Evolutionary conservation across 139 green algal species (phyloP).

Genomic region (Yamagishiella unicocca): DNA sequence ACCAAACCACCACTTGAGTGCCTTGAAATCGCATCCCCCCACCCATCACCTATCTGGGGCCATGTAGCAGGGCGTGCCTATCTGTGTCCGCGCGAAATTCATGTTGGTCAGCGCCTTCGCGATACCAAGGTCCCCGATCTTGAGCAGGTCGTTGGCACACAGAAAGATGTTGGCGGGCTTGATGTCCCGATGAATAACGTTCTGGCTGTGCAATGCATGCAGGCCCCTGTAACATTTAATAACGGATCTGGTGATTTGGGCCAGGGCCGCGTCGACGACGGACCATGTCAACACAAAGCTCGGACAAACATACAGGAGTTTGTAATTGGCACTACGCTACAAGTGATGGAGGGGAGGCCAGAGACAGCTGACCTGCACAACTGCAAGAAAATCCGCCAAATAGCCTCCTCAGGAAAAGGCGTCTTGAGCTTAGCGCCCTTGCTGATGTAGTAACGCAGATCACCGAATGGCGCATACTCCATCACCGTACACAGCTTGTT

Average conservation of each 20-base stretch:
- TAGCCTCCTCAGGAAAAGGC: conserved; percentile 81
- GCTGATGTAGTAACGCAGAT: conserved; percentile 76
- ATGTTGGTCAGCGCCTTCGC: conserved; percentile 78
- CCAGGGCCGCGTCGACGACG: too few species aligned
- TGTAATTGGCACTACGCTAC: too few species aligned
- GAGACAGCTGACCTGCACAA: conserved; percentile 54
- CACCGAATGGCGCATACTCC: conserved; percentile 83
- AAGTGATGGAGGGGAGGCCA: too few species aligned
- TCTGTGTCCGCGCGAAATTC: conserved; percentile 81
- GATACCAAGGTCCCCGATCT: conserved; percentile 89
- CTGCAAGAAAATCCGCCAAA: conserved; percentile 89
- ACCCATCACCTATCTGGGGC: conserved; percentile 70
- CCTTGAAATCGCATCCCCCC: not conserved
- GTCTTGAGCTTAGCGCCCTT: conserved; percentile 69
- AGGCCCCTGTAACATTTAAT: conserved; percentile 76
- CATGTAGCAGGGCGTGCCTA: conserved; percentile 91
- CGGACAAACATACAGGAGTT: too few species aligned
- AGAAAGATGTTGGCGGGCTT: conserved; percentile 88
- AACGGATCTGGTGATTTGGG: too few species aligned
- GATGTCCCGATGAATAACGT: conserved; percentile 85
- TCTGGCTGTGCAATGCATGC: conserved; percentile 76
- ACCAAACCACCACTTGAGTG: too few species aligned
- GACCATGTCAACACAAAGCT: too few species aligned
- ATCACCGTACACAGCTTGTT: conserved; percentile 87
- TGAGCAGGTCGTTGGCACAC: conserved; percentile 76